These are phyloP conservation scores for Adiantum capillusveneris DNA, from an alignment of 75 land plant species.

Conservation along the genomic window DNA sequence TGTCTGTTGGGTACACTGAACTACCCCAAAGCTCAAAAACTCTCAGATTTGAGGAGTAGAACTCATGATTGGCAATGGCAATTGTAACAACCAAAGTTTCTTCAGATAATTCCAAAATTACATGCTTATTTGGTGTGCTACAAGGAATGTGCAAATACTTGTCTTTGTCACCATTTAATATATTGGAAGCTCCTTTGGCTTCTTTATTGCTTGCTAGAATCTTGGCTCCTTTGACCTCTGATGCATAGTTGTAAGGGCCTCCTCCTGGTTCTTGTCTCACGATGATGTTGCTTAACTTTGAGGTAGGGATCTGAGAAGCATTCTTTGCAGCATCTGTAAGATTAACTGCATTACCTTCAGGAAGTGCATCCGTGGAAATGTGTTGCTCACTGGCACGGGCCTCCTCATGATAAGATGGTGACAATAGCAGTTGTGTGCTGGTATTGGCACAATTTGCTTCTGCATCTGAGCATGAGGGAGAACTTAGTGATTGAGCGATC, in stretches of 20 bases:
- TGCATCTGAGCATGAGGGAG: too few species aligned
- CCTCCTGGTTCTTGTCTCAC: conserved; percentile 63
- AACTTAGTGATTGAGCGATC: too few species aligned
- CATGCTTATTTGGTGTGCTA: conserved; percentile 66
- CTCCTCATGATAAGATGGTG: too few species aligned
- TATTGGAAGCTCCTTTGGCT: conserved; percentile 73
- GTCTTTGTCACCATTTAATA: conserved; percentile 69
- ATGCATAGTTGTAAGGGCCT: conserved; percentile 77
- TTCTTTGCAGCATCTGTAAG: neutral
- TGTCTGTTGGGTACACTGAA: conserved; percentile 61
- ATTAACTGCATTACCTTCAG: too few species aligned
- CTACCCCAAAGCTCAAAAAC: conserved; percentile 77
- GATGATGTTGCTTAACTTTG: neutral
- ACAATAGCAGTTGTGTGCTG: too few species aligned
- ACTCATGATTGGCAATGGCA: conserved; percentile 79
- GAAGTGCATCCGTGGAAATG: too few species aligned
- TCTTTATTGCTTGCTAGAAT: conserved; percentile 76
- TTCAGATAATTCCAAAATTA: conserved; percentile 74
- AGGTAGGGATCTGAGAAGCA: neutral
- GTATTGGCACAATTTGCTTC: too few species aligned
- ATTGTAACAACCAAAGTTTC: conserved; percentile 74
- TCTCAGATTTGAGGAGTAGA: conserved; percentile 81
- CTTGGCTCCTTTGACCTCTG: conserved; percentile 80
- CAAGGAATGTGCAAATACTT: conserved; percentile 87
- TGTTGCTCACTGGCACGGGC: too few species aligned